Conservation (phyloP, 2,329 filamentous ascomycete genomes). For the Fusarium falciforme region DNA sequence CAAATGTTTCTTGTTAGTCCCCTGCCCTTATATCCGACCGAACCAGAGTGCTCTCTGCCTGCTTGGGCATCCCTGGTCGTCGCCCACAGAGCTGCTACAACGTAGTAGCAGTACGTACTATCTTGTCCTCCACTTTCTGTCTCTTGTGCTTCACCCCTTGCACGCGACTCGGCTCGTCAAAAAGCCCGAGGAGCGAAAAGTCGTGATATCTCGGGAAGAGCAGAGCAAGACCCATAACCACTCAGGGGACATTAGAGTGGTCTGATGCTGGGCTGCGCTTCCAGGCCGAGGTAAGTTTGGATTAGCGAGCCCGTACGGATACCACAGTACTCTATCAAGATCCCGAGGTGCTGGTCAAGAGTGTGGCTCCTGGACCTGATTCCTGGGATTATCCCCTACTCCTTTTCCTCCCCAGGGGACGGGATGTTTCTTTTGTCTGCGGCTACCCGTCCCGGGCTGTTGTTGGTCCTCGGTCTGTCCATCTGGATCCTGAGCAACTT, state of each 20-base stretch:
- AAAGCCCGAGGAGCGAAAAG: not conserved
- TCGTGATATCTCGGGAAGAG: not conserved
- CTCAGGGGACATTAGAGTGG: not conserved
- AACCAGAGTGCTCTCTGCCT: constrained; percentile 3
- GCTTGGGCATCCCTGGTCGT: not conserved
- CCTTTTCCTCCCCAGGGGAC: not conserved
- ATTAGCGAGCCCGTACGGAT: not conserved
- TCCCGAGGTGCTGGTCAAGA: not conserved
- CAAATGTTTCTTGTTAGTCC: not conserved
- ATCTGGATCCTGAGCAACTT: not conserved
- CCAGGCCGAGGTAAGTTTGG: not conserved
- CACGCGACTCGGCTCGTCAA: not conserved
- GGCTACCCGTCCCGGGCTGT: not conserved
- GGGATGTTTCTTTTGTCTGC: not conserved
- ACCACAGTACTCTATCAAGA: not conserved
- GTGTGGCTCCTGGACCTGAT: not conserved
- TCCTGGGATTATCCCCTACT: not conserved
- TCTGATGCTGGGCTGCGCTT: not conserved
- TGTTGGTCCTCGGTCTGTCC: not conserved
- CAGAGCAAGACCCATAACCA: not conserved
- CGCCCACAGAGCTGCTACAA: not conserved
- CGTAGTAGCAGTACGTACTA: not conserved
- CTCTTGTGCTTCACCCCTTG: not conserved
- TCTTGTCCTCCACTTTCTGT: not conserved
- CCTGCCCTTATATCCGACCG: not conserved